Evolutionary conservation across 2,329 filamentous ascomycete species (phyloP), one percentile per base, ranked within the genome.

Genomic region (Colletotrichum orbiculare): DNA sequence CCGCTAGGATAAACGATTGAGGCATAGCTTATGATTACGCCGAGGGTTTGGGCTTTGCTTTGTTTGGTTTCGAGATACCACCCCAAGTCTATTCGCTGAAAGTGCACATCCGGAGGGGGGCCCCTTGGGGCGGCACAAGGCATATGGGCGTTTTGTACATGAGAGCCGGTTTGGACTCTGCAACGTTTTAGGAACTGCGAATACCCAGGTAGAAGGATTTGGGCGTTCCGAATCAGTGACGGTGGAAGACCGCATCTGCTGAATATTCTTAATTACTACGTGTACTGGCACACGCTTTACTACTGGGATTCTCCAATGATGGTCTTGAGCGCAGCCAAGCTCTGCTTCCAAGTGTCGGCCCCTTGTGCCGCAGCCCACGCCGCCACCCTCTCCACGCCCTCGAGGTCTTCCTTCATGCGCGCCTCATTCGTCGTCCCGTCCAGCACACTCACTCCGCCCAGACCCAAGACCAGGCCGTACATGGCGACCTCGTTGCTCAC

Each of bases 391-490:
- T 78, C 74, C 11, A 82, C 64, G 0, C 79, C 83, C 47, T 79
- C 77, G 25, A 87, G 67, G 60, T 87, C 84, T 33, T 78, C 79
- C 65, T 70, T 75, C 84, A 87, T 87, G 64, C 85, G 82, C 35
- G 54, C 71, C 69, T 78, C 74, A 10, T 73, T 77, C 37, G 75
- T 80, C 15, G 82, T 85, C 42, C 83, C 83, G 62, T 85, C 78
- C 54, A 85, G 69, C 37, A 85, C 74, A 2, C 77, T 73, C 6
- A 79, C 73, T 1, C 76, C 74, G 17, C 75, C 78, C 2, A 85
- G 72, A 0, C 82, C 83, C n/a, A 86, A 70, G 0, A 86, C 77
- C 46, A 86, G 74, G 1, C 79, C 73, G 66, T 85, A 86, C 60
- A 81, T 76, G 0, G 83, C 82, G 2, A 77, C 78, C n/a, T 78